These are phyloP conservation scores for Xylogone sp. DNA, from an alignment of 2,329 filamentous ascomycete genomes.

Conservation along the genomic window DNA sequence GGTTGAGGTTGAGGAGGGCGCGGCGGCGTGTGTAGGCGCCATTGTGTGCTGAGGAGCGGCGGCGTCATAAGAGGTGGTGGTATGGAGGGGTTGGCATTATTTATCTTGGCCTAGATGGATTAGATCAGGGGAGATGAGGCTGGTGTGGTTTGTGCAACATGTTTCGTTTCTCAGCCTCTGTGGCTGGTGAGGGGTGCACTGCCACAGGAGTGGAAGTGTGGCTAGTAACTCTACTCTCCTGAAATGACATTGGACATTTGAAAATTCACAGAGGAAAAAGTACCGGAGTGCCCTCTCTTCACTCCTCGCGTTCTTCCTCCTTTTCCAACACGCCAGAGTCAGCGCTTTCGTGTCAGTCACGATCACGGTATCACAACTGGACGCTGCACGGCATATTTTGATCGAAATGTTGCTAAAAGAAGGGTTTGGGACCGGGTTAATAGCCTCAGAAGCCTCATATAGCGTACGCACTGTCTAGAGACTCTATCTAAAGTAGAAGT, in stretches of 20 bases:
- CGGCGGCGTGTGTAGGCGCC: slow-evolving; percentile 26
- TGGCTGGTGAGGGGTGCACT: not conserved
- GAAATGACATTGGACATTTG: too few species aligned
- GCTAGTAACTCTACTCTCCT: too few species aligned
- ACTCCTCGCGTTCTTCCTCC: too few species aligned
- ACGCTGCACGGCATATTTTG: slow-evolving; percentile 10
- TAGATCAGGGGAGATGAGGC: too few species aligned
- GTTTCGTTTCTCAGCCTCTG: not conserved
- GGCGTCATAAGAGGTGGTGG: slow-evolving; percentile 11
- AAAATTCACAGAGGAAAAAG: too few species aligned
- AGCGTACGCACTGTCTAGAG: slow-evolving; percentile 5
- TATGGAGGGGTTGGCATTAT: not conserved
- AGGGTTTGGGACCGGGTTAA: slow-evolving; percentile 15
- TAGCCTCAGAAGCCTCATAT: slow-evolving; percentile 13
- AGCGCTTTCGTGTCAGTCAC: slow-evolving; percentile 5
- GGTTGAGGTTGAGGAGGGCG: slow-evolving; percentile 14
- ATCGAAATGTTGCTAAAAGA: slow-evolving; percentile 13
- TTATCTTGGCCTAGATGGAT: not conserved
- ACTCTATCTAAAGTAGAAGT: not conserved
- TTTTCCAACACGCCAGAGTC: too few species aligned
- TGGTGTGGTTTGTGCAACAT: not conserved
- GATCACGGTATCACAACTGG: slow-evolving; percentile 2
- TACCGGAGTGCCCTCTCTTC: too few species aligned
- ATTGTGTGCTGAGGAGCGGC: slow-evolving; percentile 19
- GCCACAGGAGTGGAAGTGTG: not conserved